Base-by-base conservation (phyloP, 106 monocot genomes). In the Phalaenopsis equestris region DNA sequence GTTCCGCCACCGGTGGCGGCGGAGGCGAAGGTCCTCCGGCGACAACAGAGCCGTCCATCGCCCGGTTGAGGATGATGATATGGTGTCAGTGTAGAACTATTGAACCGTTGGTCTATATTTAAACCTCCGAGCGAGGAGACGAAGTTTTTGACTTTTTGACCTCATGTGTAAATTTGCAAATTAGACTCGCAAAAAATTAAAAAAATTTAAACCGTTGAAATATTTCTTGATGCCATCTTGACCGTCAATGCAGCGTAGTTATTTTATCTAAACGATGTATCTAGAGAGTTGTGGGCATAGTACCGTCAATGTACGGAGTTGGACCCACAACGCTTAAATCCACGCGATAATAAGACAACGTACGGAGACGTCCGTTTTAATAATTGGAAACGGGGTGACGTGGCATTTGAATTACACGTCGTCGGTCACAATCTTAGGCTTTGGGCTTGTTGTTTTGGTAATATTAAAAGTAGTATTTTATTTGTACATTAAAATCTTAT, bases 131-230 rank as follows among this genome's bases (percentile, higher is more conserved):
- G 72, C 38, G 70, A 38, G 12, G 70, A 37, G 12, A 38, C 30
- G 72, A 72, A 10, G 72, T 39, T 52, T 12, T 72, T 72, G 72
- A 72, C 72, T 72, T 72, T 24, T 70, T 72, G 16, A 72, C 72
- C 41, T 14, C 2, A 41, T 39, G 72, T 15, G 3, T 6, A 6
- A 41, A 72, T 12, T 41, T 38, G 21, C 11, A 19, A 65, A 23
- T 23, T 24, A 0, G 8, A 24, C 30, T 65, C 8, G 64, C 21
- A 7, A 24, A 6, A 14, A 65, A 14, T 1, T 1, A 10, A 65
- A 23, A 8, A 23, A 23, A 1, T 8, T 10, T 65, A 14, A 65
- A 65, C 64, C 64, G 23, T 23, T 23, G 6, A 6, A 10, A 65
- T 65, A 7, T 0, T 8, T 65, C 24, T 65, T 65, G 24, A 65